Evolutionary conservation across 305 asterid genomes (phyloP).

Genomic region (Fraxinus nigra): DNA sequence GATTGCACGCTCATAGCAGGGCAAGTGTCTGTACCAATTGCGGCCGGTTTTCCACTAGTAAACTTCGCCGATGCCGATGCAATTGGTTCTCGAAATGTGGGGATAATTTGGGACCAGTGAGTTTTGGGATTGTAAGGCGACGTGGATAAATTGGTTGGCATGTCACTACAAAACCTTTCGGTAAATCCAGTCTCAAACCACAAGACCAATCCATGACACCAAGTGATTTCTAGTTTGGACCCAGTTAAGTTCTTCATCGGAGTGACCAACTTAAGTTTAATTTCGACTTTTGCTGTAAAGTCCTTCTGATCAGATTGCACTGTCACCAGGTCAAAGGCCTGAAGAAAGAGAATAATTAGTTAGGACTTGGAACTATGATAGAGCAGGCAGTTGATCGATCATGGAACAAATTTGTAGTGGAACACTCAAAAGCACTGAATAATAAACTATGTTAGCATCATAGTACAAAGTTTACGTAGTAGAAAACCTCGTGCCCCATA

Average conservation of each 20-base stretch:
- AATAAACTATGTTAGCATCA: background rate
- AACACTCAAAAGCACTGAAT: background rate
- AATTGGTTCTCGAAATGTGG: conserved; percentile 72
- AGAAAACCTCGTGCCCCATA: background rate
- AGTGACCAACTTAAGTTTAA: conserved; percentile 36
- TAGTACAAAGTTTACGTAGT: background rate
- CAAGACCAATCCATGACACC: conserved; percentile 77
- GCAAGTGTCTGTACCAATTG: conserved; percentile 53
- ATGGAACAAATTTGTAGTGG: background rate
- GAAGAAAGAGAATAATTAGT: conserved; percentile 23
- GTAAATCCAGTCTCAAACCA: conserved; percentile 94
- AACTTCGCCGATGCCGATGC: conserved; percentile 42
- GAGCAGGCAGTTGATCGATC: background rate
- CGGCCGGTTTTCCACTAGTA: conserved; percentile 24
- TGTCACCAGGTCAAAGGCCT: conserved; percentile 79
- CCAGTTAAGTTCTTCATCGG: conserved; percentile 15
- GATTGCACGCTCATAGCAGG: conserved; percentile 58
- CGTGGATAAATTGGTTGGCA: conserved; percentile 64
- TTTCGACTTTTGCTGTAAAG: conserved; percentile 66
- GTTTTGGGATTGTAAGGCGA: conserved; percentile 76
- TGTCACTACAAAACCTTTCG: conserved; percentile 68
- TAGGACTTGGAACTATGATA: background rate
- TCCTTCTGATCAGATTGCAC: conserved; percentile 80
- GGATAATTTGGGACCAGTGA: conserved; percentile 90
- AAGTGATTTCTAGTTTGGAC: conserved; percentile 30